A percentile compares a stretch with the other conserved stretches of the same genome.
These are phyloP conservation scores for Metschnikowia picachoensis DNA, from an alignment of 805 yeast species.

Conservation along the genomic window DNA sequence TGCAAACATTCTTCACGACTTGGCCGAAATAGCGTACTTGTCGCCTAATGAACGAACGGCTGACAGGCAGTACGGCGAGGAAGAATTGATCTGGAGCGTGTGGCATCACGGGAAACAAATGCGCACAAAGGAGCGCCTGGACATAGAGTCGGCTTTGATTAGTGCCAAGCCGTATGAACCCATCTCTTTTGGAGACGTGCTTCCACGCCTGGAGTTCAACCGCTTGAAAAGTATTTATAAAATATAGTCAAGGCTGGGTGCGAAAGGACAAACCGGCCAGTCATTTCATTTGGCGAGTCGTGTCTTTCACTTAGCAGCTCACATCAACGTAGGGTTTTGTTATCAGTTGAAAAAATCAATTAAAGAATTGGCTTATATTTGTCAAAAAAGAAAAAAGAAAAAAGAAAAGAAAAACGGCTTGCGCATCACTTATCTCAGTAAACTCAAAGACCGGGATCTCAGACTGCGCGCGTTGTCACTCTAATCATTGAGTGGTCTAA, in stretches of 20 bases:
- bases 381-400: no score
- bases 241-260: background rate
- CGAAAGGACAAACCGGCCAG: no score
- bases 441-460: no score
- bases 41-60: background rate
- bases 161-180: conserved; percentile 6
- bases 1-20: conserved; percentile 71
- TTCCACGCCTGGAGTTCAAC: conserved; percentile 42
- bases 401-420: no score
- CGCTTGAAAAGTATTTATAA: conserved; percentile 42
- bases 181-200: conserved; percentile 37
- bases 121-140: conserved; percentile 43
- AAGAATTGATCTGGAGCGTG: conserved; percentile 57
- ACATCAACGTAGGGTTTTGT: no score
- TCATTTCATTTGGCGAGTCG: no score
- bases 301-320: no score
- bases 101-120: conserved; percentile 54
- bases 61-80: conserved; percentile 49
- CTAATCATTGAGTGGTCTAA: no score
- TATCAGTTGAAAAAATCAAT: no score
- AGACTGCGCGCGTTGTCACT: no score
- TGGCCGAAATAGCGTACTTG: conserved; percentile 51
- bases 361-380: no score
- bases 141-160: conserved; percentile 54
- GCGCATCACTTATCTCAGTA: no score